phyloP scores from a whole-genome alignment of 2,329 filamentous ascomycete genomes.

The Fusarium robinianum region DNA sequence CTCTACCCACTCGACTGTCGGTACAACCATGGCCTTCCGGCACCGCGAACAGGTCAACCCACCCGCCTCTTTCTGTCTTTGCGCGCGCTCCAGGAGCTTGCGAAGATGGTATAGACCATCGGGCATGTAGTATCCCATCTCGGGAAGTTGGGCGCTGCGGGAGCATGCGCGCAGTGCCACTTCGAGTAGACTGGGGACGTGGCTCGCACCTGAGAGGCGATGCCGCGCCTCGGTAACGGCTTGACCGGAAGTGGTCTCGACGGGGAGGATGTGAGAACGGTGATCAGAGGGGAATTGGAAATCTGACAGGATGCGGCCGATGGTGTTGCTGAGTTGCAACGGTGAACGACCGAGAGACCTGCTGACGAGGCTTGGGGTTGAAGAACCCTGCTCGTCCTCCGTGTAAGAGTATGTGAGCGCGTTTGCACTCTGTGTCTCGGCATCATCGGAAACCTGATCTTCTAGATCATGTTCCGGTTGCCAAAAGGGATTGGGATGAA shows the following conservation, averaged over 20 bases:
- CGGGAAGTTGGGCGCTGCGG: constrained; percentile 47
- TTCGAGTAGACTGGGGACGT: constrained; percentile 57
- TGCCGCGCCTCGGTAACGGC: constrained; percentile 13
- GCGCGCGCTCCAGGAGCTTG: constrained; percentile 46
- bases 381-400: neutral
- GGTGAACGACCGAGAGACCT: constrained; percentile 39
- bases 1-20: constrained; percentile 64
- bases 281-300: constrained; percentile 38
- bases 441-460: neutral
- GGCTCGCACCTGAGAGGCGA: constrained; percentile 32
- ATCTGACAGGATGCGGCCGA: constrained; percentile 36
- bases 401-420: constrained; percentile 15
- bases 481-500: constrained; percentile 68
- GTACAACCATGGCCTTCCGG: constrained; percentile 51
- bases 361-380: constrained; percentile 31
- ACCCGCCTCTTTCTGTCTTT: constrained; percentile 51
- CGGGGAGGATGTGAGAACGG: constrained; percentile 25
- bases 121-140: constrained; percentile 50
- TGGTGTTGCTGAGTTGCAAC: constrained; percentile 39
- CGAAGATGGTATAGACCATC: constrained; percentile 48
- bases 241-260: constrained; percentile 26
- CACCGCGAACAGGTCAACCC: constrained; percentile 59
- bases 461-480: constrained; percentile 41
- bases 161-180: constrained; percentile 54
- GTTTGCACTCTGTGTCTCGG: constrained; percentile 8